These are phyloP conservation scores for Didymella pomorum DNA, from an alignment of 2,329 filamentous ascomycete genomes.

Conservation along the genomic window DNA sequence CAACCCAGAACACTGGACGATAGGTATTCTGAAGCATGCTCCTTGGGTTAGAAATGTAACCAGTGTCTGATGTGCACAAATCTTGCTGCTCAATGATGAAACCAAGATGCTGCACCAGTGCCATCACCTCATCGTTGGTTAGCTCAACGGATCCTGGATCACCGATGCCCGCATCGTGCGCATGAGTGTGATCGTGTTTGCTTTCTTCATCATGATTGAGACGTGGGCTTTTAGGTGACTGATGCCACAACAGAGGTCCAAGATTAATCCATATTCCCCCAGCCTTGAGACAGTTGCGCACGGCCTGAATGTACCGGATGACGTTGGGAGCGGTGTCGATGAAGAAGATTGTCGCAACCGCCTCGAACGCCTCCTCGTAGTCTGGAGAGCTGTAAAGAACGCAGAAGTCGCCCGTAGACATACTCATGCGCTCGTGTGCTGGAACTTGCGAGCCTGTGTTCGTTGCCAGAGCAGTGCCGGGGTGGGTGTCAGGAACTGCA, in stretches of 20 bases:
- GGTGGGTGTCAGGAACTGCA: constrained; percentile 76
- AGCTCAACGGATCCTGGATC: constrained; percentile 92
- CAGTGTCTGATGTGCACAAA: constrained; percentile 66
- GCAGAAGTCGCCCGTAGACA: constrained; percentile 93
- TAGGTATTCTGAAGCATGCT: constrained; percentile 91
- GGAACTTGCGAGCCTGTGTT: constrained; percentile 28
- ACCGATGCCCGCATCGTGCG: constrained; percentile 69
- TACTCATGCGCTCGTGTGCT: constrained; percentile 76
- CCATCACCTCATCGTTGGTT: constrained; percentile 84
- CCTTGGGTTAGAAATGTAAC: constrained; percentile 84
- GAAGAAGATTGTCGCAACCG: constrained; percentile 91
- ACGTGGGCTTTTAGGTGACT: constrained; percentile 73
- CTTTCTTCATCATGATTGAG: constrained; percentile 21
- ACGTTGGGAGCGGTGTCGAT: constrained; percentile 96
- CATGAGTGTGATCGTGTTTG: constrained; percentile 5
- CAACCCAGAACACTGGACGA: constrained; percentile 83
- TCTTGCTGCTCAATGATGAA: constrained; percentile 75
- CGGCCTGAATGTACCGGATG: constrained; percentile 86
- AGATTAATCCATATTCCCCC: constrained; percentile 89
- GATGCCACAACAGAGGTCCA: constrained; percentile 94
- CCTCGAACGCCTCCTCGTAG: constrained; percentile 73
- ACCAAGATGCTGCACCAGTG: constrained; percentile 75
- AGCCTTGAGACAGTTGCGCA: constrained; percentile 76
- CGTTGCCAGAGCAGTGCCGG: constrained; percentile 48
- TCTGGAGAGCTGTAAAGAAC: constrained; percentile 77